Evolutionary conservation across 1,139 yeast species (phyloP).

Genomic region (Candida sojae): DNA sequence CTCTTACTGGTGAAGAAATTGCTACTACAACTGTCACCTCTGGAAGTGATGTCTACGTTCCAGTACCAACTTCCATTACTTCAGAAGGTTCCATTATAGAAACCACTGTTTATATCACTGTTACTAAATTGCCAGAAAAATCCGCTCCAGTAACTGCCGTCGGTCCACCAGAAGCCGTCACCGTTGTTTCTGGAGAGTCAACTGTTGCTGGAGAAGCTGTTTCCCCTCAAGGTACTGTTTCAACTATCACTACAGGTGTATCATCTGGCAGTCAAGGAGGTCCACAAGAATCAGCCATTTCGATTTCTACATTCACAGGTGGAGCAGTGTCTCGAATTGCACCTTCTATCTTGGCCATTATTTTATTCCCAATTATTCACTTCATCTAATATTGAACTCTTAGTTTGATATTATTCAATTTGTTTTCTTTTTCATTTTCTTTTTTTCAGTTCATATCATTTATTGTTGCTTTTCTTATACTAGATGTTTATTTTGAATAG

Average conservation of each 20-base stretch:
- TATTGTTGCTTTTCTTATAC: not conserved
- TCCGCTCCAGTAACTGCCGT: slow-evolving; percentile 21
- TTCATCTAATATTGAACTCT: slow-evolving; percentile 14
- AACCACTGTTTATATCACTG: slow-evolving; percentile 1
- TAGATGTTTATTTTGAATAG: not conserved
- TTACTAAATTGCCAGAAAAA: slow-evolving; percentile 3
- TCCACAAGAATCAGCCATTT: slow-evolving; percentile 15
- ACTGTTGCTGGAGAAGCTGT: not conserved
- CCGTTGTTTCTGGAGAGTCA: not conserved
- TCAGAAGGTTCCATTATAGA: not conserved
- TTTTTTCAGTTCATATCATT: not conserved
- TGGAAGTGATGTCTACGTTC: not conserved
- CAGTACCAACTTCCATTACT: not conserved
- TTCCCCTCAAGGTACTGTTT: not conserved
- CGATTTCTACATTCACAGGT: slow-evolving; percentile 27
- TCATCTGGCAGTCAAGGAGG: slow-evolving; percentile 26
- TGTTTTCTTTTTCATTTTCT: no score
- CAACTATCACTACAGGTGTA: slow-evolving; percentile 14
- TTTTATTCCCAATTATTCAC: slow-evolving; percentile 30
- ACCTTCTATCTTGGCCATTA: slow-evolving; percentile 27
- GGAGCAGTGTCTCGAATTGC: slow-evolving; percentile 22
- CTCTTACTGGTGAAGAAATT: not conserved
- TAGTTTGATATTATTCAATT: not conserved
- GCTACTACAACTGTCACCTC: slow-evolving; percentile 10
- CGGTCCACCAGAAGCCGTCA: slow-evolving; percentile 1